Evolutionary conservation across 139 green algal genomes (phyloP), one percentile per base, ranked within the genome.

Genomic region (Asterochloris erici): DNA sequence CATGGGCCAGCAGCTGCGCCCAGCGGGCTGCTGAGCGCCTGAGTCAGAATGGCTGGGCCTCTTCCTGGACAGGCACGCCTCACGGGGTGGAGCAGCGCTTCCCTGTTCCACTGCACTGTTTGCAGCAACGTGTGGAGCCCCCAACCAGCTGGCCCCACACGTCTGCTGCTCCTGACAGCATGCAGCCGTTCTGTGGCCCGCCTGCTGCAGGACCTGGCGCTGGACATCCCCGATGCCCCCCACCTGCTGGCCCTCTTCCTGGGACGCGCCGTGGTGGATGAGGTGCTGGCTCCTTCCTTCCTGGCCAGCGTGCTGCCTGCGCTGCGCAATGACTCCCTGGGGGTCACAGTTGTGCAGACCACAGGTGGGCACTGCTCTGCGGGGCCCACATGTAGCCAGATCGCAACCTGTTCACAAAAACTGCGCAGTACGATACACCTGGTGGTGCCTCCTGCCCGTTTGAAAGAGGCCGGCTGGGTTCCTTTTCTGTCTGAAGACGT

Each of bases 201-300:
- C 38, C 38, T 12, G 29, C 27, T 81, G 82, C 64, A 86, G 69
- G 95, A 98, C 89, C 85, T 97, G 54, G 85, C 91, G 60, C 91
- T 98, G 63, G 96, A 98, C 87, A 93, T 97, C 73, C 96, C 95
- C 2, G 91, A 97, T 60, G 96, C 93, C 0, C 86, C 87, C 10
- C 87, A 90, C 80, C 84, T 97, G 71, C 83, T 98, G 54, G 82
- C 88, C 16, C 89, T 96, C 23, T 98, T 98, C 85, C 74, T 96
- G 78, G 92, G 93, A 17, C 87, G 96, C 14, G 92, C 93, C 11
- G 90, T 99, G 47, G 93, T 98, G n/a, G 96, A 99, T 83, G 96
- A 99, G 89, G 87, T 96, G 69, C 85, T 99, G 81, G 88, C 96
- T 14, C 96, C 96, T 0, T 85, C 86, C 24, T 98, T 96, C 89